Evolutionary conservation across 2,329 filamentous ascomycete genomes (phyloP).

Genomic region (Claviceps arundinis): DNA sequence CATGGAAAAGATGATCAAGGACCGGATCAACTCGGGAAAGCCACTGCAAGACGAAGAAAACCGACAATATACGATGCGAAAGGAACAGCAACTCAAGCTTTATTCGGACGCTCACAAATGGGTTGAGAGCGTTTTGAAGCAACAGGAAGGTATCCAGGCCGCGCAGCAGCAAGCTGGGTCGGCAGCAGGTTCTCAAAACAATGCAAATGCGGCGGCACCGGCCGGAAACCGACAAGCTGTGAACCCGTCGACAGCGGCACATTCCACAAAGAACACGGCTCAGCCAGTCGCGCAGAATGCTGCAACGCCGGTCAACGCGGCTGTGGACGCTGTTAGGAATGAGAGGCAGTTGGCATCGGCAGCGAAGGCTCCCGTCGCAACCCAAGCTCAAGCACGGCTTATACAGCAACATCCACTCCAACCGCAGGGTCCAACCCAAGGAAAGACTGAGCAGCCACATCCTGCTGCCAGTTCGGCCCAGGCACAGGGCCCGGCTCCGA

Average conservation of each 20-base stretch:
- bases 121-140: conserved; percentile 33
- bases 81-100: conserved; percentile 29
- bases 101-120: conserved; percentile 34
- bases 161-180: conserved; percentile 10
- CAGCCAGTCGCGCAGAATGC: conserved; percentile 18
- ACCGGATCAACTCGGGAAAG: conserved; percentile 29
- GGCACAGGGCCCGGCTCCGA: conserved; percentile 25
- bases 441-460: conserved; percentile 20
- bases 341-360: conserved; percentile 22
- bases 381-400: conserved; percentile 16
- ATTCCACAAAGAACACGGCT: conserved; percentile 13
- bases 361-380: conserved; percentile 11
- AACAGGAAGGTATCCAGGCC: conserved; percentile 24
- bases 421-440: conserved; percentile 12
- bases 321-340: conserved; percentile 32
- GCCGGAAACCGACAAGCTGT: conserved; percentile 14
- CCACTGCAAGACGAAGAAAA: conserved; percentile 33
- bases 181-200: conserved; percentile 8
- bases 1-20: conserved; percentile 29
- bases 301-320: conserved; percentile 28
- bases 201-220: conserved; percentile 11
- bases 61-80: conserved; percentile 29
- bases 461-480: conserved; percentile 35
- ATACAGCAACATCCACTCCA: conserved; percentile 14
- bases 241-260: conserved; percentile 11